Base-by-base conservation (phyloP, 1,284 basidiomycete species). In the Heterobasidion parviporum region DNA sequence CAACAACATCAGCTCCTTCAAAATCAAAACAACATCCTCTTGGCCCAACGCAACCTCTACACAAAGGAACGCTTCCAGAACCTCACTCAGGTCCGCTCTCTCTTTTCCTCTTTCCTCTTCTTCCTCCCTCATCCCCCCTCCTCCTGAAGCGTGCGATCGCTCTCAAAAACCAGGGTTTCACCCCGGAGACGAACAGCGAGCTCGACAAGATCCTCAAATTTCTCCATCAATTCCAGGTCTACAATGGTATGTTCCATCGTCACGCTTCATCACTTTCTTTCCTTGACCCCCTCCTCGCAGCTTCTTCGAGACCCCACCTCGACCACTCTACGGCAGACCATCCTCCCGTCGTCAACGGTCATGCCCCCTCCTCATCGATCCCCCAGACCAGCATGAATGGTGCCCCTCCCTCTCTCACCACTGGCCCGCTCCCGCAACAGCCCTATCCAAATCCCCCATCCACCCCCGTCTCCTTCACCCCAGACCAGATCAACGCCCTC, bases 401-500 rank as follows among this genome's bases (percentile, higher is more conserved):
- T 16, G 60, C 62, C 3, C 64, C 67, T 33, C 65, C 62, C 57
- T 54, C 66, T 20, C 65, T 73, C 38, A 50, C 63, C 9, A 59
- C 65, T n/a, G 70, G 68, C 3, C 60, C 70, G 15, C 56, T 67
- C 9, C 62, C 70, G 8, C 46, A 64, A 10, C 67, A 68, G 26
- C 59, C 67, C 9, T 68, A 60, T 61, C 74, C 62, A 45, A 64
- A 55, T 32, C 68, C 69, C 14, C 80, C 64, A 67, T 80, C 67
- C 49, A 83, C 83, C 0, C 85, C 87, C 33, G 79, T 89, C n/a
- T 85, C 87, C 4, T 92, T 98, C 70, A 89, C 89, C 2, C 76
- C 74, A 1, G 89, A 91, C 54, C 95, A 98, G 67, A 87, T 97
- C 54, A 81, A 80, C 47, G 85, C 91, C 32, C 82, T 98, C 44